phyloP scores from a whole-genome alignment of 352 stramenopile species.

The Globisporangium viniferum region DNA sequence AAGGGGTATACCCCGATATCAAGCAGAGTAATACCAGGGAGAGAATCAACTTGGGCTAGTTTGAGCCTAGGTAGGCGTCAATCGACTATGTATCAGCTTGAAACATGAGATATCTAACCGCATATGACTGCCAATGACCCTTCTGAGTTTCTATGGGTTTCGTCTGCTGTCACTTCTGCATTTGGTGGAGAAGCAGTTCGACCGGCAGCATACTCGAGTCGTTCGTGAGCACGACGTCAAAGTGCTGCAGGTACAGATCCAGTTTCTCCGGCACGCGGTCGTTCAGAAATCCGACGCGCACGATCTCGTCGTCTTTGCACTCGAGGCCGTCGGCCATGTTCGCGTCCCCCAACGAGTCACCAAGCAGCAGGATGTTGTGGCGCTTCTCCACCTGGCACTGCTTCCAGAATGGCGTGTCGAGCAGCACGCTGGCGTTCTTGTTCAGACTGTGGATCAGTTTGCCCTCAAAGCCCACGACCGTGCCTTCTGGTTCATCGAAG shows the following conservation, averaged over 20 bases:
- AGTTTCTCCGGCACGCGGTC: constrained; percentile 50
- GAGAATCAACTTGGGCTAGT: too few relatives aligned
- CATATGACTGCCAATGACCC: too few relatives aligned
- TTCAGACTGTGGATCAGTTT: constrained; percentile 73
- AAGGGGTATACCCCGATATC: too few relatives aligned
- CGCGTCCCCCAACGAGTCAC: constrained; percentile 60
- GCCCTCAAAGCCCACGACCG: constrained; percentile 53
- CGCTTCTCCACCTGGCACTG: constrained; percentile 46
- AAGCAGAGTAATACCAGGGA: too few relatives aligned
- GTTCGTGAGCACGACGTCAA: constrained; percentile 77
- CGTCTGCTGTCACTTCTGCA: constrained; percentile 19
- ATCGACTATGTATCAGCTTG: too few relatives aligned
- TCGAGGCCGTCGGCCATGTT: constrained; percentile 55
- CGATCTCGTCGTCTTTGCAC: constrained; percentile 39
- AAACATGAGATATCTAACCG: too few relatives aligned
- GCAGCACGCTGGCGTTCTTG: constrained; percentile 70
- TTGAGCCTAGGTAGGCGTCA: too few relatives aligned
- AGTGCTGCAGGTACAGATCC: constrained; percentile 57
- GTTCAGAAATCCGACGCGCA: constrained; percentile 66
- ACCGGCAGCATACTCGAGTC: constrained; percentile 62
- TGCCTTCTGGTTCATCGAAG: constrained; percentile 36
- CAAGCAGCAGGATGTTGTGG: constrained; percentile 62
- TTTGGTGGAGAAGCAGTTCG: constrained; percentile 56
- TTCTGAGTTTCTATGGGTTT: too few relatives aligned
- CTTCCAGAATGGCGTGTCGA: constrained; percentile 58